phyloP scores from a whole-genome alignment of 177 flowering plant species.

The Telopea speciosissima region DNA sequence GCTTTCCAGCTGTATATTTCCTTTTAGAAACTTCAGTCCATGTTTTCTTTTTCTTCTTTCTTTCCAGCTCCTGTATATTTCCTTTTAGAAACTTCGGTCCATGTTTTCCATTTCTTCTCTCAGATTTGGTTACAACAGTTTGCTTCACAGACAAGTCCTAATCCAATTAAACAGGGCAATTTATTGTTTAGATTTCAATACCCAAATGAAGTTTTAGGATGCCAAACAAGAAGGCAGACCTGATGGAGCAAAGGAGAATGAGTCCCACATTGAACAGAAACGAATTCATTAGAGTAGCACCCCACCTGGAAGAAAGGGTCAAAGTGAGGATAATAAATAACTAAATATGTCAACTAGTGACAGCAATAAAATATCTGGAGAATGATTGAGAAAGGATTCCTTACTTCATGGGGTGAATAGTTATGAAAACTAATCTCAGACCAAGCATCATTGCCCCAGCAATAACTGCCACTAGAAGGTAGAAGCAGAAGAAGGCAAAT shows the following conservation, averaged over 20 bases:
- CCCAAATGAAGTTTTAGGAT: not conserved
- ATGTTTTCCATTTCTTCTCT: too few species aligned
- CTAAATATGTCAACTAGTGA: not conserved
- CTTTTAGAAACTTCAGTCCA: too few species aligned
- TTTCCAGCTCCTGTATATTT: too few species aligned
- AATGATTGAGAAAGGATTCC: not conserved
- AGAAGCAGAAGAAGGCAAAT: slow-evolving; percentile 84
- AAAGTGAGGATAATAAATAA: slow-evolving; percentile 4
- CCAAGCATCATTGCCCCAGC: slow-evolving; percentile 86
- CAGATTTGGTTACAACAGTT: too few species aligned
- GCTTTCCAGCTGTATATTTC: too few species aligned
- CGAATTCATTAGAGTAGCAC: slow-evolving; percentile 78
- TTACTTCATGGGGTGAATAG: slow-evolving; percentile 89
- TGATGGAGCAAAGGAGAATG: slow-evolving; percentile 75
- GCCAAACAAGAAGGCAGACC: slow-evolving; percentile 29
- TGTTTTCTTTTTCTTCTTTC: too few species aligned
- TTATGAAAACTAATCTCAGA: slow-evolving; percentile 65
- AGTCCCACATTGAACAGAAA: slow-evolving; percentile 75
- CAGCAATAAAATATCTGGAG: not conserved
- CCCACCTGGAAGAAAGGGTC: slow-evolving; percentile 47
- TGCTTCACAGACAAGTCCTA: not conserved
- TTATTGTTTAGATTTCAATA: not conserved
- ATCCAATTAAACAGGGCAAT: not conserved
- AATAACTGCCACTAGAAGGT: slow-evolving; percentile 68
- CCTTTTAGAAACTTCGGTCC: too few species aligned